These are phyloP conservation scores for Epichloe glyceriae DNA, from an alignment of 2,329 filamentous ascomycete genomes.

Conservation along the genomic window DNA sequence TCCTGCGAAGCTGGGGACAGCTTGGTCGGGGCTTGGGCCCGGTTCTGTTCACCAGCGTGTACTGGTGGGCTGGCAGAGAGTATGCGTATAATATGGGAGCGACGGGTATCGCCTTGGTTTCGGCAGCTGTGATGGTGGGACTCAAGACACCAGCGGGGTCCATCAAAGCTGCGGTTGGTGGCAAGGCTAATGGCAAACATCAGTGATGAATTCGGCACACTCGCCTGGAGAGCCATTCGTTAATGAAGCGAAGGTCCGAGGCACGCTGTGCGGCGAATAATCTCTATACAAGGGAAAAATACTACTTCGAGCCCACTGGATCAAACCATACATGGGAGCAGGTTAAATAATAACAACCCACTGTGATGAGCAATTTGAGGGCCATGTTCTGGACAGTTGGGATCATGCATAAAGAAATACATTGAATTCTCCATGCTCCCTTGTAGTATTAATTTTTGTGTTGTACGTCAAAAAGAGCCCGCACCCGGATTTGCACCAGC, in stretches of 20 bases:
- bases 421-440: too few relatives aligned
- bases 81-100: constrained; percentile 74
- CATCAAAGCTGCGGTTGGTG: constrained; percentile 1
- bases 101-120: constrained; percentile 64
- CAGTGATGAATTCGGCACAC: background rate
- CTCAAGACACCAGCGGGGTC: constrained; percentile 48
- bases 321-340: too few relatives aligned
- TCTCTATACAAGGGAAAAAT: too few relatives aligned
- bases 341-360: too few relatives aligned
- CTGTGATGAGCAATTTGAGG: too few relatives aligned
- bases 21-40: constrained; percentile 78
- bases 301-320: too few relatives aligned
- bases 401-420: too few relatives aligned
- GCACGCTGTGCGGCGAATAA: background rate
- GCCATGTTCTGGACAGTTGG: too few relatives aligned
- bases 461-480: constrained; percentile 11
- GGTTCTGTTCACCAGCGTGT: constrained; percentile 81
- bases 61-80: constrained; percentile 95
- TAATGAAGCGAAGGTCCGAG: background rate
- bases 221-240: background rate
- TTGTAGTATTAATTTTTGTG: too few relatives aligned
- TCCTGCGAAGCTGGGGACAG: constrained; percentile 72
- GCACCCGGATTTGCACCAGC: constrained; percentile 24
- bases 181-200: constrained; percentile 9
- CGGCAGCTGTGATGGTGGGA: constrained; percentile 54